A percentile compares a stretch with the other conserved stretches of the same genome.
phyloP scores from a whole-genome alignment of 2,329 filamentous ascomycete genomes.

The Claviceps digitariae region DNA sequence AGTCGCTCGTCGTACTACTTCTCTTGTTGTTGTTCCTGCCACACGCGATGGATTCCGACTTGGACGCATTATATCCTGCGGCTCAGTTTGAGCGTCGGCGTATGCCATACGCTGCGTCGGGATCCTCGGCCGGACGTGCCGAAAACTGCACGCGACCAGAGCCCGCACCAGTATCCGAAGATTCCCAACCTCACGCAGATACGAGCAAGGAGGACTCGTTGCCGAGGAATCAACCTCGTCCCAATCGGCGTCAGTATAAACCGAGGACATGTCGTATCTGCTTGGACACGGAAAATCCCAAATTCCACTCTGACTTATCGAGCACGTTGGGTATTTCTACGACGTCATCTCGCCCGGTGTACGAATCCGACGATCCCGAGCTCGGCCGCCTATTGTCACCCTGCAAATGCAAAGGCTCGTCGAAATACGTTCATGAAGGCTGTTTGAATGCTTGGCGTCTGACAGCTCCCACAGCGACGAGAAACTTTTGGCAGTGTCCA shows the following conservation, averaged over 20 bases:
- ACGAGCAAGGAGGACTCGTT: conserved; percentile 1
- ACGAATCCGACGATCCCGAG: conserved; percentile 60
- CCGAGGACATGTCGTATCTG: conserved; percentile 81
- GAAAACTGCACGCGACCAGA: conserved; percentile 1
- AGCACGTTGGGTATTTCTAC: conserved; percentile 20
- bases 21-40: too few relatives aligned
- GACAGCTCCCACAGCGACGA: conserved; percentile 47
- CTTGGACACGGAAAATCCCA: conserved; percentile 50
- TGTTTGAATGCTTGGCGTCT: conserved; percentile 77
- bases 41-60: conserved; percentile 14
- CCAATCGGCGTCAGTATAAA: conserved; percentile 38
- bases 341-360: conserved; percentile 30
- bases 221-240: conserved; percentile 7
- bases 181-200: neutral
- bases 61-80: conserved; percentile 14
- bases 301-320: conserved; percentile 24
- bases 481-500: conserved; percentile 77
- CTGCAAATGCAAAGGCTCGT: conserved; percentile 85
- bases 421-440: conserved; percentile 86
- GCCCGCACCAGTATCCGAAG: neutral
- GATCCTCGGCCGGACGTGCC: neutral
- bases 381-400: conserved; percentile 72
- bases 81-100: conserved; percentile 1
- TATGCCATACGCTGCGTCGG: conserved; percentile 2
- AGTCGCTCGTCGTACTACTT: neutral